Base-by-base conservation (phyloP, 2,329 filamentous ascomycete genomes). In the Diplocarpon mali region DNA sequence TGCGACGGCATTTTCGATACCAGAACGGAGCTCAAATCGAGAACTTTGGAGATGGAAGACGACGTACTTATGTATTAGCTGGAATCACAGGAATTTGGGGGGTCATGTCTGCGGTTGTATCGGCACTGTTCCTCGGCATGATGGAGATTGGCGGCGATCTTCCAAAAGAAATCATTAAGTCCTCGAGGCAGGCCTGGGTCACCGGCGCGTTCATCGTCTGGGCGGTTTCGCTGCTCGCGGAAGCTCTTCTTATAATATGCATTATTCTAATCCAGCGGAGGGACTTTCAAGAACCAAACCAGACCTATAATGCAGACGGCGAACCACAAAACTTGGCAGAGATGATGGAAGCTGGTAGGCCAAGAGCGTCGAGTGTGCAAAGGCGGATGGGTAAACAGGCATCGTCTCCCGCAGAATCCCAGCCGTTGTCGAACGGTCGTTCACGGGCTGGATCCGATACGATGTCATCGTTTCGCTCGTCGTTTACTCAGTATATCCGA, bases 381-480 rank as follows among this genome's bases (percentile, higher is more conserved):
- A 48, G 32, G 28, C 49, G 32, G 32, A 39, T 40, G 38, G 52
- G 46, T 4, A 38, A 52, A 39, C 47, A 40, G 31, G 49, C 45
- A 35, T 42, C 46, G 13, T 37, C 41, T 28, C 57, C 56, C 0
- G 44, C 53, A 29, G 57, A 56, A 13, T 53, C 48, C 17, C 45
- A 53, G 14, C 42, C 68, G 27, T 51, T 69, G 3, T 68, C 69
- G 0, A 64, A 65, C 5, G 71, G 72, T 1, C 61, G 64, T 52
- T 64, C 70, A 51, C 58, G 65, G 53, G 67, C 73, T 43, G 56
- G 66, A 45, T 58, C 69, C 32, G 63, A 72, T 55, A 67, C 68
- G 2, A 62, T 70, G 53, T 66, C 61, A 50, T 74, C 71, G 2
- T 60, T 73, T 38, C 67, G 70, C 13, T 68, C 67, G 3, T 73